Evolutionary conservation across 306 rosid genomes (phyloP), one percentile per base, ranked within the genome.

Genomic region (Ochetophila trinervis): DNA sequence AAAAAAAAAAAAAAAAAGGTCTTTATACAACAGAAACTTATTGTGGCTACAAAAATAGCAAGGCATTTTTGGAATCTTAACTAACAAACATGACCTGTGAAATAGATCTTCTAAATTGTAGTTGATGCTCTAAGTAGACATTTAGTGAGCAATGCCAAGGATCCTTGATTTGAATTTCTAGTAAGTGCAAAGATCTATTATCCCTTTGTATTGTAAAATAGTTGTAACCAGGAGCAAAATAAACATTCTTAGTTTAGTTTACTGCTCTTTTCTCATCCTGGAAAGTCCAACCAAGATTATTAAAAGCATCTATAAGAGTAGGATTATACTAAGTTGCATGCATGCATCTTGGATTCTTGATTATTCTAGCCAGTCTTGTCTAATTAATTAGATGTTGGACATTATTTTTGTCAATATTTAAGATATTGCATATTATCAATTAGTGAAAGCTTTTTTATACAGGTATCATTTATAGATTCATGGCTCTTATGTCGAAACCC

Each of bases 391-490:
- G 17, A 30, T 6, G n/a, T 69, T 58, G 37, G 12, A 4, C 16
- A 10, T 16, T 15, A 5, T 0, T 37, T 42, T 20, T 16, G 51
- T 14, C 4, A 23, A 48, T 30, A 11, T 62, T 37, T 11, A 35
- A 5, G 17, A 3, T 76, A 32, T 45, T 19, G 22, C 22, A 35
- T 17, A 18, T 45, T 58, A 62, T 11, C 14, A 65, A 42, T 5
- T 18, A 16, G 58, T 45, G 23, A 62, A n/a, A 52, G 48, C 37
- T 56, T 65, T 58, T 47, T 66, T 60, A 36, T 73, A 27, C 79
- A 89, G 96, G 79, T 93, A 51, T 90, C 96, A 45, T 78, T 93
- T 58, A 87, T 87, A 83, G 99, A 93, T 69, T 81, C 88, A 0
- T 86, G 94, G 95, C 72, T 86, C 48, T 60, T 88, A 49, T 77